A percentile compares a stretch with the other conserved stretches of the same genome.
phyloP scores from a whole-genome alignment of 352 stramenopile species.

The Phytopythium cucurbitacearum region DNA sequence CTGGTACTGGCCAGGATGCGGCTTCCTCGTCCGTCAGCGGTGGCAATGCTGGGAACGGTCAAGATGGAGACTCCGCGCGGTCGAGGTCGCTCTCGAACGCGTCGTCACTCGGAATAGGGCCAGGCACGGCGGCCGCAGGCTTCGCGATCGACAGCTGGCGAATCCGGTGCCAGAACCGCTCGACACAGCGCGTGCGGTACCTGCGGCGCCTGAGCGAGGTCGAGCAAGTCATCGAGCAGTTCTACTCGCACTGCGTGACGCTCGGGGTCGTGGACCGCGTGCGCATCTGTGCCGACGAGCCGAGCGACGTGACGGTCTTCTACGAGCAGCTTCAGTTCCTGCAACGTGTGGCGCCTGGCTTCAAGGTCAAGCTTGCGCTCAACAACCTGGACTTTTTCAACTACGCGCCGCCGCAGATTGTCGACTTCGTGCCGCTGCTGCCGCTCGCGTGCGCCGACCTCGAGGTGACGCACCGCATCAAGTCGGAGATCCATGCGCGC shows the following conservation, averaged over 20 bases:
- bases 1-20: neutral
- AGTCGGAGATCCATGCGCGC: slow-evolving; percentile 46
- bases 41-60: slow-evolving; percentile 2
- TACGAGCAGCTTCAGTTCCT: slow-evolving; percentile 65
- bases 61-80: slow-evolving; percentile 2
- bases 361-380: slow-evolving; percentile 70
- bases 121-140: slow-evolving; percentile 3
- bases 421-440: slow-evolving; percentile 68
- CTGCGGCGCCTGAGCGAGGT: slow-evolving; percentile 48
- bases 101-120: slow-evolving; percentile 1
- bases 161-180: slow-evolving; percentile 55
- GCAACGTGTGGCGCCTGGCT: slow-evolving; percentile 50
- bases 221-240: slow-evolving; percentile 54
- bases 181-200: slow-evolving; percentile 57
- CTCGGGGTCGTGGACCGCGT: slow-evolving; percentile 56
- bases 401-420: slow-evolving; percentile 56
- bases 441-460: slow-evolving; percentile 63
- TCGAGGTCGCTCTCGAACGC: neutral
- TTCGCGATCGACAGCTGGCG: slow-evolving; percentile 63
- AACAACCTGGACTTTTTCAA: slow-evolving; percentile 73
- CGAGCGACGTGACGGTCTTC: slow-evolving; percentile 46
- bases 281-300: slow-evolving; percentile 71
- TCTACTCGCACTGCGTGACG: slow-evolving; percentile 62
- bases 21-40: slow-evolving; percentile 6
- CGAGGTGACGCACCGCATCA: slow-evolving; percentile 47